Base-by-base conservation (phyloP, 1,139 yeast species). In the Pichia sp. region DNA sequence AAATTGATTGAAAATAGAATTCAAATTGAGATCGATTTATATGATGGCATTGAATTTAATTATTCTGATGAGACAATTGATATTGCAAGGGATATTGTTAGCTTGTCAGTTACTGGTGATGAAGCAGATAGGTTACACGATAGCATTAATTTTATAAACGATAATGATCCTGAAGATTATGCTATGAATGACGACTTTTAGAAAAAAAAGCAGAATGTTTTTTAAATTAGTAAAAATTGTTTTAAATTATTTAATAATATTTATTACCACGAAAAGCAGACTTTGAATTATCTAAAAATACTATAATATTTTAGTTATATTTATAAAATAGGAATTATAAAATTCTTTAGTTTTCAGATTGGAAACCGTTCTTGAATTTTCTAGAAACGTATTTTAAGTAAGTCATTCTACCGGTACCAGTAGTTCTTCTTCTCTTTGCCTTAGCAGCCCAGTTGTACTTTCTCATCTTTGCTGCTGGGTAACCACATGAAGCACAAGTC, bases 391-490 rank as follows among this genome's bases (percentile, higher is more conserved):
- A 85, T 83, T 90, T 92, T 76, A 94, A 83, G 88, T 92, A 82
- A 75, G 92, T 80, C 95, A 89, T 89, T 81, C 99, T 95, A 76
- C 99, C 99, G 74, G 97, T 84, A 81, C 99, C 99, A 66, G 97
- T 90, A 67, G 99, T 92, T 78, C 87, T 86, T 87, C 99, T 89
- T 88, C 98, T 88, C 86, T 90, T 88, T 71, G 97, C 96, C 86
- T 92, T 92, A 64, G 78, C 76, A 73, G 94, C 96, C 99, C 99
- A 92, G 96, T 92, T 92, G 95, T 79, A 86, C 69, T 87, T 80
- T 86, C 98, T 89, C 78, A 86, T 74, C 83, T 94, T 94, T 69
- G 98, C 97, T 71, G 97, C 89, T 78, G 99, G 99, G 86, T 92
- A 92, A 70, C 98, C 98, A 80, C 99, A 92, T 66, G 95, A 78